A percentile compares a stretch with the other conserved stretches of the same genome.
Evolutionary conservation across 495 filamentous ascomycete genomes (phyloP).

Genomic region (Venustampulla echinocandica): DNA sequence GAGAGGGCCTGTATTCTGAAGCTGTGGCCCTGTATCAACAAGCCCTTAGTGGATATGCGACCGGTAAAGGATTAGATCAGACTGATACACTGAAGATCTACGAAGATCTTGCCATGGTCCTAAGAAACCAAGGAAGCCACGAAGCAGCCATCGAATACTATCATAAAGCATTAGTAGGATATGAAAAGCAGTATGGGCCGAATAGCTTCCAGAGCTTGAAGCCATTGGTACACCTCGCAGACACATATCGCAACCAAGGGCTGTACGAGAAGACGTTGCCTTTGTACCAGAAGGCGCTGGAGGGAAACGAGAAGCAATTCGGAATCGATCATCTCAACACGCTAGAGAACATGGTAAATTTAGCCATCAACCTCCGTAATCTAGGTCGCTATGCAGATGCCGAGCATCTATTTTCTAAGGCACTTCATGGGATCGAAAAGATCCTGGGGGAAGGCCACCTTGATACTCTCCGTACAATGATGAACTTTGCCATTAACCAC

Average conservation of each 20-base stretch:
- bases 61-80: too few species aligned
- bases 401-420: conserved; percentile 19
- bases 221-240: background rate
- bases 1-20: too few species aligned
- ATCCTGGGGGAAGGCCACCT: conserved; percentile 26
- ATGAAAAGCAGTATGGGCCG: too few species aligned
- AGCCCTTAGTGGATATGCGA: too few species aligned
- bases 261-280: background rate
- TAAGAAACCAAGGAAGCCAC: too few species aligned
- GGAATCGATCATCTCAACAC: background rate
- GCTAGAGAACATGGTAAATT: background rate
- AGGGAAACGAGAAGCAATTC: background rate
- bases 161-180: too few species aligned
- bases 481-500: too few species aligned
- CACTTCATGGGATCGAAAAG: conserved; percentile 18
- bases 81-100: too few species aligned
- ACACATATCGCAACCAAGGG: background rate
- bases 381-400: conserved; percentile 28
- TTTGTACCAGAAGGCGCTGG: background rate
- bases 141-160: too few species aligned
- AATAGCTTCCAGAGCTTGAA: too few species aligned
- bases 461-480: conserved; percentile 18
- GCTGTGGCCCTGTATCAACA: too few species aligned
- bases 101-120: too few species aligned
- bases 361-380: background rate